Base-by-base conservation (phyloP, 345 rosid genomes). In the Cardiospermum halicacabum region DNA sequence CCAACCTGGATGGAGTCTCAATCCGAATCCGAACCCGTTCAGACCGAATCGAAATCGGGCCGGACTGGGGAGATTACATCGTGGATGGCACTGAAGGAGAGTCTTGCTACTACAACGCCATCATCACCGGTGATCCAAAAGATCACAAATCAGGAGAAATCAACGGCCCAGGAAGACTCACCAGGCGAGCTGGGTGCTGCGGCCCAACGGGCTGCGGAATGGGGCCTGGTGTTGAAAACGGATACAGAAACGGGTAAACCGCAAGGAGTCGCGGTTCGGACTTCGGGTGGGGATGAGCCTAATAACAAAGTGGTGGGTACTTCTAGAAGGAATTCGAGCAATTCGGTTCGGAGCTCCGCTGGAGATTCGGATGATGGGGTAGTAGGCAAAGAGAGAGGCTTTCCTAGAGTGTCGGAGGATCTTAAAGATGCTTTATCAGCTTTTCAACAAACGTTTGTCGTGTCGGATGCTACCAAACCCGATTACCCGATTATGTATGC, bases 21-120 rank as follows among this genome's bases (percentile, higher is more conserved):
- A 57, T 70, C 59, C 53, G 77, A 56, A 30, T 53, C 81, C 24
- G 75, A 67, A 37, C 68, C 75, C 27, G 64, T 69, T 11, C 50
- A 54, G 45, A 53, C 61, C 24, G 40, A 72, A 1, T 60, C 85
- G 40, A 65, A 68, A 19, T 73, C 85, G 56, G 73, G 72, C 48
- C 75, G 71, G 59, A 50, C 68, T 8, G 84, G 86, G 54, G 95
- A 84, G 58, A 71, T 78, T 39, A 78, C 96, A 25, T 82, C 98
- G 75, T 93, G 98, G 98, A 85, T 93, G 98, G 98, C 98, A 70
- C 72, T 93, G 51, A 81, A 75, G 65, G 96, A 86, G n/a, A n/a
- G n/a, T 9, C 47, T 73, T 1, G 48, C 70, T 25, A 30, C 77
- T 15, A 43, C 74, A 7, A 49, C 79, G 3, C 69, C 76, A 34